Conservation (phyloP, 2,329 filamentous ascomycete species). For the Periconia digitata region DNA sequence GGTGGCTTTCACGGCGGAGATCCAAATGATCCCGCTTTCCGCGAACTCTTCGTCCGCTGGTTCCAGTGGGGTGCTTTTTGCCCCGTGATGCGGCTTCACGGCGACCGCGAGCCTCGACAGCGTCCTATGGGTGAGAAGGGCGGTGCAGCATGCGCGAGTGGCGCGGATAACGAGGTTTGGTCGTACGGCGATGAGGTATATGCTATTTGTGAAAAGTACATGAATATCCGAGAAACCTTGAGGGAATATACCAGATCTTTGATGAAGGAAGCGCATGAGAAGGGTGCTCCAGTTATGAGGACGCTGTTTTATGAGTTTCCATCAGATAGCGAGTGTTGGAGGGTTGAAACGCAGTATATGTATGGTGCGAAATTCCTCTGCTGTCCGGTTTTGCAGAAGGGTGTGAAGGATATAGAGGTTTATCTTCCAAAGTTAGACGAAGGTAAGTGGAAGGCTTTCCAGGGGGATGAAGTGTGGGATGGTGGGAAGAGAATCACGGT, state of each 20-base stretch:
- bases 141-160: conserved; percentile 44
- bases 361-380: conserved; percentile 63
- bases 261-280: conserved; percentile 63
- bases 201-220: conserved; percentile 61
- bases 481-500: conserved; percentile 48
- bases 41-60: conserved; percentile 67
- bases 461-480: conserved; percentile 33
- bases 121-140: conserved; percentile 43
- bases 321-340: conserved; percentile 56
- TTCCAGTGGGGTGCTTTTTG: conserved; percentile 71
- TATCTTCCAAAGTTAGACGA: conserved; percentile 52
- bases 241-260: conserved; percentile 59
- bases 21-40: conserved; percentile 57
- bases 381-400: conserved; percentile 57
- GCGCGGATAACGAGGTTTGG: conserved; percentile 66
- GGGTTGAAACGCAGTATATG: conserved; percentile 64
- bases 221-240: conserved; percentile 60
- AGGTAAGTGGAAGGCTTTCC: conserved; percentile 48
- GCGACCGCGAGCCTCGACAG: conserved; percentile 63
- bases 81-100: conserved; percentile 68
- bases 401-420: conserved; percentile 47
- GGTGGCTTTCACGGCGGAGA: conserved; percentile 70
- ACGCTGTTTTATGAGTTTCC: conserved; percentile 67
- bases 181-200: conserved; percentile 64
- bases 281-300: conserved; percentile 63